Evolutionary conservation across 1,284 basidiomycete genomes (phyloP).

Genomic region (Sporisorium graminicola): DNA sequence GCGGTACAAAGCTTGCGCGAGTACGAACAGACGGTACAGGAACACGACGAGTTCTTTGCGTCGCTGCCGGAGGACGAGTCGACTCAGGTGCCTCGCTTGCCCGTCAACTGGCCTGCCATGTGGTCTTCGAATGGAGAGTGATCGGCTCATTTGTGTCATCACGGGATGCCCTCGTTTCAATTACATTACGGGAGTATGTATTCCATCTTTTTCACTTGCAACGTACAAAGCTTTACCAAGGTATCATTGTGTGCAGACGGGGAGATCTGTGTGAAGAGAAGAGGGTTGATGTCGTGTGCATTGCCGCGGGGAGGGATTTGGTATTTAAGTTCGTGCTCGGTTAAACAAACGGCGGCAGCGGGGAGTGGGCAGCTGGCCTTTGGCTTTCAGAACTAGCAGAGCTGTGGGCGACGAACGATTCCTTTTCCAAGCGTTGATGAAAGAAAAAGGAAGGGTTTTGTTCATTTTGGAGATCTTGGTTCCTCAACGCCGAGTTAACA

Average conservation of each 20-base stretch:
- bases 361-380: too few relatives aligned
- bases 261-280: background rate
- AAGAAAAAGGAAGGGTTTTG: too few relatives aligned
- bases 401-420: background rate
- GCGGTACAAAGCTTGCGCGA: constrained; percentile 63
- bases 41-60: constrained; percentile 63
- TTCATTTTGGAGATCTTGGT: too few relatives aligned
- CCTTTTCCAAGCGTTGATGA: background rate
- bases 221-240: too few relatives aligned
- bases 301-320: background rate
- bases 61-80: constrained; percentile 47
- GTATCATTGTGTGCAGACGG: background rate
- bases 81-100: constrained; percentile 57
- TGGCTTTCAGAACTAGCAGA: background rate
- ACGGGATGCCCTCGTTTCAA: background rate
- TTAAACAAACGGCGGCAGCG: background rate
- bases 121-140: constrained; percentile 51
- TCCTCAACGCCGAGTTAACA: too few relatives aligned
- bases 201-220: too few relatives aligned
- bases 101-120: constrained; percentile 59
- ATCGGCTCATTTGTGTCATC: background rate
- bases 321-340: background rate
- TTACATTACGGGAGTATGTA: too few relatives aligned
- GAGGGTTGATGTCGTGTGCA: background rate
- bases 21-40: constrained; percentile 65